Conservation (phyloP, 768 basidiomycete genomes). For the Pleurotus eryngii region DNA sequence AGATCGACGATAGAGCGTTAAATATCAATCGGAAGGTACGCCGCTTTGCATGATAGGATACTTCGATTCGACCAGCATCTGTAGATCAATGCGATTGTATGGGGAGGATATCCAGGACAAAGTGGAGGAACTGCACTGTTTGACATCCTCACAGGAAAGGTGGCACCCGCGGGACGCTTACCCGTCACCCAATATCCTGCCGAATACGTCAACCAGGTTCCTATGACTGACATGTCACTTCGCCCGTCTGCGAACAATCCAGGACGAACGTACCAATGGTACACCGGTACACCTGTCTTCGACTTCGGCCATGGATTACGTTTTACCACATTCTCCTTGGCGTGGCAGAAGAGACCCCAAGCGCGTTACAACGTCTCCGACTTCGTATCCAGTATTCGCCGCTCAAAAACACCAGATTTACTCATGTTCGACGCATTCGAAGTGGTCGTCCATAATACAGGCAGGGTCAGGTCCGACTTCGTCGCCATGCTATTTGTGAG, state of each 20-base stretch:
- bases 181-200: constrained; percentile 53
- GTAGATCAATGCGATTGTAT: constrained; percentile 51
- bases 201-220: constrained; percentile 41
- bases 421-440: constrained; percentile 46
- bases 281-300: constrained; percentile 45
- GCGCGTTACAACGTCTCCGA: constrained; percentile 36
- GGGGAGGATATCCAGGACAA: constrained; percentile 58
- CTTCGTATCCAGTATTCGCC: constrained; percentile 27
- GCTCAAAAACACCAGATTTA: constrained; percentile 32
- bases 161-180: constrained; percentile 53
- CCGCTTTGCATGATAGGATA: background rate
- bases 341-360: constrained; percentile 34
- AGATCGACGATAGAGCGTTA: constrained; percentile 46
- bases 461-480: constrained; percentile 48
- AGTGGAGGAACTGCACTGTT: constrained; percentile 51
- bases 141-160: constrained; percentile 49
- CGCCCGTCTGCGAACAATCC: constrained; percentile 47
- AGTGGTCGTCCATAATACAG: constrained; percentile 47
- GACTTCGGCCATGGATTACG: constrained; percentile 54
- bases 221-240: constrained; percentile 58
- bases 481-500: constrained; percentile 51
- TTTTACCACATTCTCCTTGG: constrained; percentile 45
- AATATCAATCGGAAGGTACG: constrained; percentile 30
- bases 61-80: background rate
- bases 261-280: constrained; percentile 60